Evolutionary conservation across 2,329 filamentous ascomycete species (phyloP).

Genomic region (Xylaria digitata): DNA sequence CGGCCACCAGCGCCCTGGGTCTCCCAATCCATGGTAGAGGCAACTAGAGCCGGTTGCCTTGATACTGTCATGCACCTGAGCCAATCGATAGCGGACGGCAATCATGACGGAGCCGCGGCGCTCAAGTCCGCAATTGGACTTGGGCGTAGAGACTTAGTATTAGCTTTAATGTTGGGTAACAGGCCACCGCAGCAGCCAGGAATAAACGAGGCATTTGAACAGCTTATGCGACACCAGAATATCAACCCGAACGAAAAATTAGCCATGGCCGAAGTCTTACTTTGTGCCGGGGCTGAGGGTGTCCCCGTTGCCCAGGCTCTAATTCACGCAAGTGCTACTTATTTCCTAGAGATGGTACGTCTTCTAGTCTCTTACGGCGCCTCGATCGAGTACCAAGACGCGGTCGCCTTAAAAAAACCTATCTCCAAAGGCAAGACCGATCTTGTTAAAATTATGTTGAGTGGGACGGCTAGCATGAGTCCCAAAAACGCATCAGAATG

Average conservation of each 20-base stretch:
- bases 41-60: slow-evolving; percentile 61
- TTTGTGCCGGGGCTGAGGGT: slow-evolving; percentile 68
- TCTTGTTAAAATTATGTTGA: slow-evolving; percentile 61
- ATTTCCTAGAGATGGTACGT: slow-evolving; percentile 65
- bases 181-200: slow-evolving; percentile 61
- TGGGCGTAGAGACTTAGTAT: slow-evolving; percentile 64
- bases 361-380: slow-evolving; percentile 66
- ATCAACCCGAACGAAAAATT: slow-evolving; percentile 63
- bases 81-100: slow-evolving; percentile 64
- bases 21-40: slow-evolving; percentile 65
- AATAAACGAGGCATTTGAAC: slow-evolving; percentile 63
- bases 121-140: slow-evolving; percentile 62
- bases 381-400: slow-evolving; percentile 66
- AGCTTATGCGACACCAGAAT: slow-evolving; percentile 59
- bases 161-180: slow-evolving; percentile 65
- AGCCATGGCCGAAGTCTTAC: slow-evolving; percentile 64
- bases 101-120: slow-evolving; percentile 63
- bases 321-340: slow-evolving; percentile 59
- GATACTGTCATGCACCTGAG: slow-evolving; percentile 63
- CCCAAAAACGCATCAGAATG: slow-evolving; percentile 62
- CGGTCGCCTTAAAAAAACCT: slow-evolving; percentile 60
- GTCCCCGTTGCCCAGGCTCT: slow-evolving; percentile 61
- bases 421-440: slow-evolving; percentile 60
- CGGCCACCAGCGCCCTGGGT: slow-evolving; percentile 57
- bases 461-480: slow-evolving; percentile 56